A percentile compares a stretch with the other conserved stretches of the same genome.
Conservation (phyloP, 108 stramenopile genomes). For the Fragilariopsis cylindrus region DNA sequence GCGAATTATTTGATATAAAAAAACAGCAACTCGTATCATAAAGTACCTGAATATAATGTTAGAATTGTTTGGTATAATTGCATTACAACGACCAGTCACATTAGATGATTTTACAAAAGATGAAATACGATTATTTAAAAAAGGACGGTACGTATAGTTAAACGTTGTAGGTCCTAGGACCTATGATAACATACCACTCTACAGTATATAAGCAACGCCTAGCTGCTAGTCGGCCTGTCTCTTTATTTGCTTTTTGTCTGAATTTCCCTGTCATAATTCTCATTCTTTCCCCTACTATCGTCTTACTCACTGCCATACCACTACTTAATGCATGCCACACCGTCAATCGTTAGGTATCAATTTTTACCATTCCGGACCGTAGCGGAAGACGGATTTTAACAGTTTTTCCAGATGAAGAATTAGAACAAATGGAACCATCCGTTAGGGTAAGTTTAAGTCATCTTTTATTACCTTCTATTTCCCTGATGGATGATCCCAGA, state of each 20-base stretch:
- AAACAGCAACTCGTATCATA: constrained; percentile 18
- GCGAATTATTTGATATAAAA: constrained; percentile 13
- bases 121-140: constrained; percentile 5
- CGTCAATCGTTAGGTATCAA: constrained; percentile 5
- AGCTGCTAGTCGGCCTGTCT: too few relatives aligned
- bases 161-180: too few relatives aligned
- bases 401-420: constrained; percentile 10
- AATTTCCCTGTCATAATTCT: too few relatives aligned
- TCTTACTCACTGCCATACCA: too few relatives aligned
- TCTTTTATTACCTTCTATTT: background rate
- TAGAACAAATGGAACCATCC: background rate
- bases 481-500: too few relatives aligned
- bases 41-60: constrained; percentile 7
- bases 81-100: constrained; percentile 12
- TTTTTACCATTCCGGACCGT: constrained; percentile 7
- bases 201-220: too few relatives aligned
- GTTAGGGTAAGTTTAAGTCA: background rate
- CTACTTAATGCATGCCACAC: background rate
- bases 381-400: constrained; percentile 4
- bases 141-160: background rate
- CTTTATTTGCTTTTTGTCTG: too few relatives aligned
- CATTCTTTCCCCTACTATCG: too few relatives aligned
- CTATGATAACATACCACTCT: too few relatives aligned
- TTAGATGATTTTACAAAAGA: constrained; percentile 18
- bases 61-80: constrained; percentile 20